phyloP scores from a whole-genome alignment of 2,329 filamentous ascomycete genomes.

The Fusarium pininemorale region DNA sequence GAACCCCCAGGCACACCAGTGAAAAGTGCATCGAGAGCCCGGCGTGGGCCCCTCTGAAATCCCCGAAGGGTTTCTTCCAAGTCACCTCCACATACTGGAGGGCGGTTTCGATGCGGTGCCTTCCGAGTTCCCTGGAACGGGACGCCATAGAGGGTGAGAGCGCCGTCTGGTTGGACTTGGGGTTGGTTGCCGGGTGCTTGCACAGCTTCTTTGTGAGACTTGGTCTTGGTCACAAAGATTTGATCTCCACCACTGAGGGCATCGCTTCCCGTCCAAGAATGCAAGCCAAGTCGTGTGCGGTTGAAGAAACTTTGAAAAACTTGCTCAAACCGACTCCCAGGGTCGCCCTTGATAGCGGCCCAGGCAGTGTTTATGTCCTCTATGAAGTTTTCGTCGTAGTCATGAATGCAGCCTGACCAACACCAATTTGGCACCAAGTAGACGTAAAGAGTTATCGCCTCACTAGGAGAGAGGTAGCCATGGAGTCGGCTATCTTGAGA shows the following conservation, averaged over 20 bases:
- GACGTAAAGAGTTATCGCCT: conserved; percentile 8
- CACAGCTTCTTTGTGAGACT: not conserved
- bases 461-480: not conserved
- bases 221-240: not conserved
- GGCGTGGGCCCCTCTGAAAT: not conserved
- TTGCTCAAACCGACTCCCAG: not conserved
- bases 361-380: not conserved
- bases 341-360: not conserved
- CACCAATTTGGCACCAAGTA: not conserved
- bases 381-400: not conserved
- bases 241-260: not conserved
- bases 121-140: not conserved
- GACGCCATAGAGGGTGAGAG: not conserved
- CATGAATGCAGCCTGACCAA: not conserved
- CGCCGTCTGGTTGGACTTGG: not conserved
- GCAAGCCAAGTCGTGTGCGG: not conserved
- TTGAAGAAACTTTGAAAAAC: not conserved
- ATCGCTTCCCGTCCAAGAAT: conserved; percentile 1
- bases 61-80: not conserved
- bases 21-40: not conserved
- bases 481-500: not conserved
- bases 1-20: not conserved
- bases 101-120: not conserved
- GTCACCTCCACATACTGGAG: not conserved
- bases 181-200: not conserved